Percentiles rank a stretch among this genome's conserved stretches.
These are phyloP conservation scores for Trypanosoma avium DNA, from an alignment of 208 protist genomes.

Conservation along the genomic window DNA sequence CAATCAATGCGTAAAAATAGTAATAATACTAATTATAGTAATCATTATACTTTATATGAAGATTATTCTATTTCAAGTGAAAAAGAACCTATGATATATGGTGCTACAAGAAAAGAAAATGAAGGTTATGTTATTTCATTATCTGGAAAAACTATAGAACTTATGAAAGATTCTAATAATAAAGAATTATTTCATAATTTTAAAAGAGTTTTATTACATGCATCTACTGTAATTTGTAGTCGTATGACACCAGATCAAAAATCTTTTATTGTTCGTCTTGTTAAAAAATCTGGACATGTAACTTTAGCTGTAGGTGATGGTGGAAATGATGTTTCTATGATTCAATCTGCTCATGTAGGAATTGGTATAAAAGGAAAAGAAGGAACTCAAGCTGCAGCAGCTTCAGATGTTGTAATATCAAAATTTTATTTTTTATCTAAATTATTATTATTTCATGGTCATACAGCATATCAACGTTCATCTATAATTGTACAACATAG, in stretches of 20 bases:
- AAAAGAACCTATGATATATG: not conserved
- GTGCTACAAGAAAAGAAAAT: not conserved
- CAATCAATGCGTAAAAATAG: not conserved
- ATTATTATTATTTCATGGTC: conserved; percentile 94
- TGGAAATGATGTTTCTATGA: conserved; percentile 95
- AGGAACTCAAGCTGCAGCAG: conserved; percentile 83
- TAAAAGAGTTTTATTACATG: conserved; percentile 43
- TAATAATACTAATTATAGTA: not conserved
- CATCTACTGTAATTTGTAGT: conserved; percentile 68
- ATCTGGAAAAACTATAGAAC: conserved; percentile 54
- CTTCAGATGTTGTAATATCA: conserved; percentile 91
- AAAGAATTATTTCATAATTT: conserved; percentile 41
- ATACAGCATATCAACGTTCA: conserved; percentile 88
- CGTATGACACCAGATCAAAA: conserved; percentile 72
- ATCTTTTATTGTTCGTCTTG: conserved; percentile 56
- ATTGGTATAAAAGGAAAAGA: conserved; percentile 90
- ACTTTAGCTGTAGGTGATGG: conserved; percentile 94
- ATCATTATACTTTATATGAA: not conserved
- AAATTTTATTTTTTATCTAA: conserved; percentile 90
- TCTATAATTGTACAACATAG: conserved; percentile 94
- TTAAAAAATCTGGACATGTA: conserved; percentile 53
- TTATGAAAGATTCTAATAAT: conserved; percentile 44
- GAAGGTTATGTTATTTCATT: conserved; percentile 40
- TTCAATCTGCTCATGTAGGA: conserved; percentile 90
- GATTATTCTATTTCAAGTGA: not conserved